These are phyloP conservation scores for Tephrocybe sp. DNA, from an alignment of 768 basidiomycete species.

Conservation along the genomic window DNA sequence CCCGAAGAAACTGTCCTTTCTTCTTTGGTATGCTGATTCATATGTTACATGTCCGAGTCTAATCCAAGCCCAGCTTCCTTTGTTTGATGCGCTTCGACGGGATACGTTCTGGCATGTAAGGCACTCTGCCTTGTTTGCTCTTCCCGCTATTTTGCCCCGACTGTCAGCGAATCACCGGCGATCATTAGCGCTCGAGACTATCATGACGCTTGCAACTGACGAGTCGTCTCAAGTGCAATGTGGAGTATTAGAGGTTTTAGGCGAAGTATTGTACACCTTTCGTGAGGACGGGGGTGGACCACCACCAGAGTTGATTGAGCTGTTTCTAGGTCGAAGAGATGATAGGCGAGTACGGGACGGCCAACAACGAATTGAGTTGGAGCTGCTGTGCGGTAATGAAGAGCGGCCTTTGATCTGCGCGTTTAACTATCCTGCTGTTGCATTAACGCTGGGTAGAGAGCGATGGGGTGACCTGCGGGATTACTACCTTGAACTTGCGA, in stretches of 20 bases:
- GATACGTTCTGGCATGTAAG: conserved; percentile 83
- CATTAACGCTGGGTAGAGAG: conserved; percentile 69
- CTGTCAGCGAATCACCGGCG: conserved; percentile 58
- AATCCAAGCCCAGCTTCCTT: conserved; percentile 56
- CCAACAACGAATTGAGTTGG: conserved; percentile 30
- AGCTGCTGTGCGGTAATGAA: conserved; percentile 58
- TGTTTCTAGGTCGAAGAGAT: conserved; percentile 70
- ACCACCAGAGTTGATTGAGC: conserved; percentile 67
- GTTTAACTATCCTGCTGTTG: conserved; percentile 91
- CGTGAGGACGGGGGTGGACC: conserved; percentile 59
- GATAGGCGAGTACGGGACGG: conserved; percentile 37
- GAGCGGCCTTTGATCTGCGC: conserved; percentile 77
- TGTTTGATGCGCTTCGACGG: conserved; percentile 66
- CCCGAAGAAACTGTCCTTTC: conserved; percentile 67
- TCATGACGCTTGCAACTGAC: conserved; percentile 63
- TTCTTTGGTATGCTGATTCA: conserved; percentile 48
- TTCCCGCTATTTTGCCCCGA: conserved; percentile 75
- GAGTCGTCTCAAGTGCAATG: conserved; percentile 65
- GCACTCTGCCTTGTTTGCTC: conserved; percentile 81
- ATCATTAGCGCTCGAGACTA: conserved; percentile 61
- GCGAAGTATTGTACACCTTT: conserved; percentile 87
- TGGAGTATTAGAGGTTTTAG: conserved; percentile 82
- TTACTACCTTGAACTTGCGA: conserved; percentile 63
- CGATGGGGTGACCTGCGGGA: conserved; percentile 76
- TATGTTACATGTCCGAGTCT: neutral